These are phyloP conservation scores for Erucastrum elatum DNA, from an alignment of 345 rosid genomes.

Conservation along the genomic window DNA sequence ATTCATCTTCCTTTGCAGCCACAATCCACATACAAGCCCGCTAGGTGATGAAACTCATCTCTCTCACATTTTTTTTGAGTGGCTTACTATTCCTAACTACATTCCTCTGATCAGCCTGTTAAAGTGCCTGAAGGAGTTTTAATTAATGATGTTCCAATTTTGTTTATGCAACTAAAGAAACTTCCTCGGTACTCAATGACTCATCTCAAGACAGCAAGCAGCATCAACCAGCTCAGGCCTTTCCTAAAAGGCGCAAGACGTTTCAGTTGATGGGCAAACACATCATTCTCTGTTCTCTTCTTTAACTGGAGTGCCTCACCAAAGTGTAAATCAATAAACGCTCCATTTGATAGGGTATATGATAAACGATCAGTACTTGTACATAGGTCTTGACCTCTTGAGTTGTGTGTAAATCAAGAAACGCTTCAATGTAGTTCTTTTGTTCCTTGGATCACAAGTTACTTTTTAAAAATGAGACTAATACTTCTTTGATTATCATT, in stretches of 20 bases:
- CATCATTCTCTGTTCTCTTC: not conserved
- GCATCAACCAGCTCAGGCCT: not conserved
- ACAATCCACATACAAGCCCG: not conserved
- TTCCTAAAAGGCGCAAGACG: not conserved
- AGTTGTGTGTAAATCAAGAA: not conserved
- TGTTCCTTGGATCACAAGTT: not conserved
- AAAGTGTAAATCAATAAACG: not conserved
- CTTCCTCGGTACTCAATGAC: not conserved
- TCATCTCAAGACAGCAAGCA: not conserved
- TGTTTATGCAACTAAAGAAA: not conserved
- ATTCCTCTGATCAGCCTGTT: not conserved
- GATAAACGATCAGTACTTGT: not conserved
- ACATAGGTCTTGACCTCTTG: not conserved
- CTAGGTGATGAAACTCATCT: conserved; percentile 11
- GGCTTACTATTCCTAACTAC: not conserved
- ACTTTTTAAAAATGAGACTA: not conserved
- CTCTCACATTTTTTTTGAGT: not conserved
- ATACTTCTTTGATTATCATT: not conserved
- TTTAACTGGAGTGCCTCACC: not conserved
- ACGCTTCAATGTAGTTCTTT: not conserved
- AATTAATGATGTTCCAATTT: not conserved
- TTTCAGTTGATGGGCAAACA: not conserved
- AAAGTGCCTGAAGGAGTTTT: not conserved
- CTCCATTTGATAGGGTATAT: not conserved
- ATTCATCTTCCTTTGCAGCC: not conserved